Conservation (phyloP, 1,139 yeast genomes). For the Pichia inconspicua region DNA sequence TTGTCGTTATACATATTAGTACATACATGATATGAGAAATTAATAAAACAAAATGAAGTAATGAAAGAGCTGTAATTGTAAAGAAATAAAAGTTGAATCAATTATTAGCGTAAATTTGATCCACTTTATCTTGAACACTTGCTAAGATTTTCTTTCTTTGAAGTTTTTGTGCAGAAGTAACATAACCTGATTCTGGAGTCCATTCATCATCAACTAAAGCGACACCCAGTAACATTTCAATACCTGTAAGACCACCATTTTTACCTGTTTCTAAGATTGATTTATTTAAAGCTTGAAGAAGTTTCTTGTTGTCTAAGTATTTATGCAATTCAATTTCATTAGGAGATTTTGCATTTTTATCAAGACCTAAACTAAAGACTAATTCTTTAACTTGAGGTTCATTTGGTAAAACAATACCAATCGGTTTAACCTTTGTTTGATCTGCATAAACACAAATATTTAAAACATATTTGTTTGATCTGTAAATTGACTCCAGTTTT, state of each 20-base stretch:
- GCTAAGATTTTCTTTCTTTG: constrained; percentile 87
- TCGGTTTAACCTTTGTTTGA: constrained; percentile 74
- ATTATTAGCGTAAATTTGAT: constrained; percentile 39
- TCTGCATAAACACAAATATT: constrained; percentile 95
- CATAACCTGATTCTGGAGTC: constrained; percentile 94
- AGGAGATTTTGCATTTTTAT: constrained; percentile 31
- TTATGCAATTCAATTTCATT: constrained; percentile 42
- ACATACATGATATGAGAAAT: background rate
- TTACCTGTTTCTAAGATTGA: constrained; percentile 68
- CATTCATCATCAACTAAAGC: constrained; percentile 85
- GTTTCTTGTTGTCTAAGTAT: constrained; percentile 49
- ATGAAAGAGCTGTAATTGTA: too few species aligned
- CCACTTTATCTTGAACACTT: constrained; percentile 52
- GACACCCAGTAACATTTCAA: constrained; percentile 75
- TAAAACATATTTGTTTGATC: constrained; percentile 68
- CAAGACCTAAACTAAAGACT: constrained; percentile 45
- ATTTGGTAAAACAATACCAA: constrained; percentile 83
- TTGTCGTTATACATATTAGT: background rate
- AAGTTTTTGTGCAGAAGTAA: constrained; percentile 92
- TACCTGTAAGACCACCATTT: constrained; percentile 73
- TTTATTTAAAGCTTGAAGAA: constrained; percentile 48
- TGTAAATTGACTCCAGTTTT: constrained; percentile 77
- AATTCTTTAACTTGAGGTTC: constrained; percentile 57
- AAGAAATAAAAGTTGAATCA: background rate
- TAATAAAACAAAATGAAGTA: background rate